Evolutionary conservation across 2,329 filamentous ascomycete genomes (phyloP).

Genomic region (Diplodia sapinea): DNA sequence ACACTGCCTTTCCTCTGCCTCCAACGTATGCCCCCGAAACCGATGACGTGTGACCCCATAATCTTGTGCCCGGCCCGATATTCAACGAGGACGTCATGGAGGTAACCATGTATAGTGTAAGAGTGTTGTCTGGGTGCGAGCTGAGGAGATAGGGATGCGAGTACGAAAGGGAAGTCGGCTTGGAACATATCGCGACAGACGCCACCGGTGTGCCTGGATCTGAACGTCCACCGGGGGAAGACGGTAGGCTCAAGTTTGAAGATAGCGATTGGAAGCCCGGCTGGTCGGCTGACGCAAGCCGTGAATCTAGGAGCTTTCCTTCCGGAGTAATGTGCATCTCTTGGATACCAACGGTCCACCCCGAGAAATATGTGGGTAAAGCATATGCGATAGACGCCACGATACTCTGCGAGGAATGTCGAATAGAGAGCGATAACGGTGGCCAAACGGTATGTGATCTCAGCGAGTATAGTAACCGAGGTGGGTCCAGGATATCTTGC

Average conservation of each 20-base stretch:
- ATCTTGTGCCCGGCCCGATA: conserved; percentile 73
- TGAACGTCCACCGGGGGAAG: conserved; percentile 30
- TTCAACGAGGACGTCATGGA: conserved; percentile 69
- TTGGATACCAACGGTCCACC: conserved; percentile 92
- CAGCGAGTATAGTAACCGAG: conserved; percentile 74
- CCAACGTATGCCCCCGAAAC: conserved; percentile 87
- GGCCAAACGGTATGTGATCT: conserved; percentile 79
- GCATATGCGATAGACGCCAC: conserved; percentile 89
- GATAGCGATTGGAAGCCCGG: conserved; percentile 53
- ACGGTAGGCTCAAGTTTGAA: conserved; percentile 33
- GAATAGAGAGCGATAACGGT: conserved; percentile 81
- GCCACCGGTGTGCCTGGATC: conserved; percentile 31
- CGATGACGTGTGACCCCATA: conserved; percentile 92
- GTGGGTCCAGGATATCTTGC: conserved; percentile 44
- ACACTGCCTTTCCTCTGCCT: conserved; percentile 83
- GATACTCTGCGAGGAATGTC: conserved; percentile 67
- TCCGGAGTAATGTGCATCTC: conserved; percentile 72
- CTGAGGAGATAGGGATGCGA: conserved; percentile 83
- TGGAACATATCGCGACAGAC: conserved; percentile 40
- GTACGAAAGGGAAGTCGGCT: conserved; percentile 60
- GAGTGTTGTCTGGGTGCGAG: conserved; percentile 84
- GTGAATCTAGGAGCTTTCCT: conserved; percentile 57
- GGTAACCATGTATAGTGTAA: conserved; percentile 80
- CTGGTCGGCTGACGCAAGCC: conserved; percentile 58
- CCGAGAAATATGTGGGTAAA: conserved; percentile 74